Evolutionary conservation across 805 yeast genomes (phyloP).

Genomic region (Ogataea paradorogensis): DNA sequence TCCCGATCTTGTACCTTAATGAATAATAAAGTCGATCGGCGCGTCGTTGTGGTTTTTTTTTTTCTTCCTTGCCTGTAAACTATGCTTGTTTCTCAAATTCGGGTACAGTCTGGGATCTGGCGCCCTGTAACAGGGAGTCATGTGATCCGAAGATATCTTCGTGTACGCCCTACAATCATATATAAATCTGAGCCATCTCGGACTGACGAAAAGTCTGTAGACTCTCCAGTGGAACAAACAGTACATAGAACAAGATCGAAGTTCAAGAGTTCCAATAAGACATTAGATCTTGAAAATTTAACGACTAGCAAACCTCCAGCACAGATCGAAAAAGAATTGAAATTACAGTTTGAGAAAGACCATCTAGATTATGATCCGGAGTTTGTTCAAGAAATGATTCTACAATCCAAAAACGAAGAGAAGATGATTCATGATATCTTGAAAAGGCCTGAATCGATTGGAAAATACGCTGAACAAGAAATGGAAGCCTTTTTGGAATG

Average conservation of each 20-base stretch:
- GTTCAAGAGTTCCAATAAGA: background rate
- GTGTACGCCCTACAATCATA: background rate
- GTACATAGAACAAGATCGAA: background rate
- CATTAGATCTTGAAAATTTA: background rate
- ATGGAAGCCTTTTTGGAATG: constrained; percentile 25
- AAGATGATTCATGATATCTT: constrained; percentile 11
- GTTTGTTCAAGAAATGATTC: constrained; percentile 29
- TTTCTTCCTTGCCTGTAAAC: background rate
- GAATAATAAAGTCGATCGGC: constrained; percentile 6
- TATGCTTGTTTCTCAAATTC: background rate
- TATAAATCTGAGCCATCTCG: background rate
- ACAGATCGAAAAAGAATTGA: constrained; percentile 27
- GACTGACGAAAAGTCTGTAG: too few relatives aligned
- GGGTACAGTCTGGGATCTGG: background rate
- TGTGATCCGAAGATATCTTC: background rate
- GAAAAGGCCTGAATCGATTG: constrained; percentile 15
- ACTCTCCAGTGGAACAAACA: background rate
- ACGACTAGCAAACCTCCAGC: constrained; percentile 23
- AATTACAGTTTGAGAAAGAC: constrained; percentile 22
- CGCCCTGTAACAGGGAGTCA: background rate
- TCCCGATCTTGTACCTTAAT: background rate
- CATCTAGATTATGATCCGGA: constrained; percentile 30
- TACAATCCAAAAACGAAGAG: constrained; percentile 24
- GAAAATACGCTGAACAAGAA: constrained; percentile 21
- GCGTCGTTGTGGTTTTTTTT: constrained; percentile 3